A percentile compares a stretch with the other conserved stretches of the same genome.
Evolutionary conservation across 2,329 filamentous ascomycete genomes (phyloP).

Genomic region (Cladosporium oxysporum): DNA sequence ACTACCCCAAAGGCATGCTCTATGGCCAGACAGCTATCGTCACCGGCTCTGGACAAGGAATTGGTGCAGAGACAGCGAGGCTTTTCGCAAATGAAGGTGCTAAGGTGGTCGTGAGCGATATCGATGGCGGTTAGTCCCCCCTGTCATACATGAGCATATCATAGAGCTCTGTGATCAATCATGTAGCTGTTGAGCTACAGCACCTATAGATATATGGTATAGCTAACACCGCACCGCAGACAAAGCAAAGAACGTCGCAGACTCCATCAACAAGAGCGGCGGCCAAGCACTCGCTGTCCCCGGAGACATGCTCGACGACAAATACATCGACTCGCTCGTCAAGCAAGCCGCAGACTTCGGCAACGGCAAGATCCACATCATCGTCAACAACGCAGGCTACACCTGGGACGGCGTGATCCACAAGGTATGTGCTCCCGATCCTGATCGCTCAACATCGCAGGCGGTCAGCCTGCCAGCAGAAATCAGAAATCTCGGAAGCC

Average conservation of each 20-base stretch:
- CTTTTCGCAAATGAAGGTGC: slow-evolving; percentile 72
- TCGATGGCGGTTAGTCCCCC: slow-evolving; percentile 64
- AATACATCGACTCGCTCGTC: slow-evolving; percentile 72
- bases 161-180: background rate
- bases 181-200: background rate
- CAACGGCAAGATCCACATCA: slow-evolving; percentile 82
- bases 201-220: background rate
- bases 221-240: background rate
- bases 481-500: no score
- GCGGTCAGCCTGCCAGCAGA: no score
- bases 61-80: slow-evolving; percentile 70
- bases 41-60: slow-evolving; percentile 77
- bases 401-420: slow-evolving; percentile 93
- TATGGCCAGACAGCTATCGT: slow-evolving; percentile 82
- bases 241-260: slow-evolving; percentile 69
- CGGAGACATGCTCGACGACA: slow-evolving; percentile 73
- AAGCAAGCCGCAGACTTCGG: slow-evolving; percentile 77
- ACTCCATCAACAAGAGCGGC: slow-evolving; percentile 67
- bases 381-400: slow-evolving; percentile 89
- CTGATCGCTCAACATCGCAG: no score
- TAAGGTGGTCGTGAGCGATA: slow-evolving; percentile 80
- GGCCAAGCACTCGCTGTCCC: slow-evolving; percentile 71
- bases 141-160: background rate
- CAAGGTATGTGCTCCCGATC: slow-evolving; percentile 55
- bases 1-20: slow-evolving; percentile 78